Percentiles rank a stretch among this genome's conserved stretches.
Evolutionary conservation across 108 stramenopile genomes (phyloP).

Genomic region (Skeletonema potamos): DNA sequence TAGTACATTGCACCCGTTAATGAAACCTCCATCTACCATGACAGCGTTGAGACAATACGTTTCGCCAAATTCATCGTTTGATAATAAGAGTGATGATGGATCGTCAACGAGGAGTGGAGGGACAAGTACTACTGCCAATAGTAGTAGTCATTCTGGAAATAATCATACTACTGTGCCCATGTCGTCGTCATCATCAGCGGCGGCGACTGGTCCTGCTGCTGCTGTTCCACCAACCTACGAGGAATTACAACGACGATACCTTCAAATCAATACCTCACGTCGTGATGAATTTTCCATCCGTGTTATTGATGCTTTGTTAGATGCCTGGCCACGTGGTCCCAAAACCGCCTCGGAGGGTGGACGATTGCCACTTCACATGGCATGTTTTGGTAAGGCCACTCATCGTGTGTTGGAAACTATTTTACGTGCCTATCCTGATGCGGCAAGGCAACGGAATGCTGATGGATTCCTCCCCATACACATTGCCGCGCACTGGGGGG

Average conservation of each 20-base stretch:
- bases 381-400: slow-evolving; percentile 80
- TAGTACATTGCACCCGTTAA: background rate
- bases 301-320: slow-evolving; percentile 79
- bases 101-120: slow-evolving; percentile 1
- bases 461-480: slow-evolving; percentile 85
- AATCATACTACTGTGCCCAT: background rate
- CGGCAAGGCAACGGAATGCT: slow-evolving; percentile 77
- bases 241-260: slow-evolving; percentile 44
- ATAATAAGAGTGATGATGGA: background rate
- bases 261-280: slow-evolving; percentile 37
- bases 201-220: too few relatives aligned
- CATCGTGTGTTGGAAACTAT: slow-evolving; percentile 68
- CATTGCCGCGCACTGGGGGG: slow-evolving; percentile 85
- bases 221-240: slow-evolving; percentile 13
- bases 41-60: background rate
- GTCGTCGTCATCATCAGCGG: too few relatives aligned
- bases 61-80: too few relatives aligned
- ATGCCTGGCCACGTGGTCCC: slow-evolving; percentile 76
- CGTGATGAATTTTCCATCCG: slow-evolving; percentile 79
- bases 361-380: slow-evolving; percentile 80
- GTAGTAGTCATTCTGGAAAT: background rate
- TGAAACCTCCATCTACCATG: background rate
- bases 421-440: slow-evolving; percentile 78
- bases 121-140: background rate
- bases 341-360: slow-evolving; percentile 82